Evolutionary conservation across 306 rosid genomes (phyloP).

Genomic region (Bauhinia variegata): DNA sequence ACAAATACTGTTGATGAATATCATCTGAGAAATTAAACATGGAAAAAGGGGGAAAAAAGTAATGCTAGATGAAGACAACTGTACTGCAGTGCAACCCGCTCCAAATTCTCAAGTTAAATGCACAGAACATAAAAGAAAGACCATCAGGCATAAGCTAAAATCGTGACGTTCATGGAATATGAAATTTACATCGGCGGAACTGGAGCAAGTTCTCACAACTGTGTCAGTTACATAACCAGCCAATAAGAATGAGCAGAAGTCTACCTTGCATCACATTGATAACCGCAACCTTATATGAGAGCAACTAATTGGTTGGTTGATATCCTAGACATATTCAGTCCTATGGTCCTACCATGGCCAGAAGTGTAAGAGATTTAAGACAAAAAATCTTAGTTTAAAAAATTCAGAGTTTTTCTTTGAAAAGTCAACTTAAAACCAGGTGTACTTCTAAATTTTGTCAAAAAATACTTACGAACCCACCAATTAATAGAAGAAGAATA

Average conservation of each 20-base stretch:
- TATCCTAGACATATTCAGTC: too few species aligned
- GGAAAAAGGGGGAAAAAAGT: too few species aligned
- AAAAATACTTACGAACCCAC: conserved; percentile 1
- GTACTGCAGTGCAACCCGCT: neutral
- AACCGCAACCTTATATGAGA: neutral
- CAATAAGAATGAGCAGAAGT: neutral
- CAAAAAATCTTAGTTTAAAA: too few species aligned
- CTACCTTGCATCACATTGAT: neutral
- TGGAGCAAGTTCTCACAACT: conserved; percentile 14
- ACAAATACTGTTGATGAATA: conserved; percentile 53
- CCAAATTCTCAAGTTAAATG: neutral
- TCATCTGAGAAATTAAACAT: conserved; percentile 32
- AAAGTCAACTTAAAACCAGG: conserved; percentile 19
- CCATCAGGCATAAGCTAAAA: too few species aligned
- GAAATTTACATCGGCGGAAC: conserved; percentile 16
- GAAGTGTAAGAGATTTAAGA: too few species aligned
- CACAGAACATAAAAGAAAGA: too few species aligned
- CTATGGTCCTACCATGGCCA: too few species aligned
- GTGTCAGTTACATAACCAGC: conserved; percentile 8
- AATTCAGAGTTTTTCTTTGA: neutral
- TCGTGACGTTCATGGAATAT: conserved; percentile 23
- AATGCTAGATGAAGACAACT: conserved; percentile 15
- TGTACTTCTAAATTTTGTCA: neutral
- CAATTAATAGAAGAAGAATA: conserved; percentile 3
- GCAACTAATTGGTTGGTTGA: conserved; percentile 9